These are phyloP conservation scores for Mortierella sp. DNA, from an alignment of 371 early-diverging fungal genomes.

Conservation along the genomic window DNA sequence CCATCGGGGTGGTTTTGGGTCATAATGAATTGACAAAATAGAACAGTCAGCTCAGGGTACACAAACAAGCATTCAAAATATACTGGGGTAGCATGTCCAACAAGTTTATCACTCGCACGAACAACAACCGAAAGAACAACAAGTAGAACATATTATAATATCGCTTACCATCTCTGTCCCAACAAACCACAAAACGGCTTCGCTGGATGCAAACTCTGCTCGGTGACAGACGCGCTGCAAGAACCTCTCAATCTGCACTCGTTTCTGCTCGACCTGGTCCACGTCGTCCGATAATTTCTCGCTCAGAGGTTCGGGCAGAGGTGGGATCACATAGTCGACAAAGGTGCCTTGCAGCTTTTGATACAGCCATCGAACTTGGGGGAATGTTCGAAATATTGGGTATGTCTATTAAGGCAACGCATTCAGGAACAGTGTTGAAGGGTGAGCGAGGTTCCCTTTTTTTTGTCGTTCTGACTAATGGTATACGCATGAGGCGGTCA, in stretches of 20 bases:
- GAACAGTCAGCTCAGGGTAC: not conserved
- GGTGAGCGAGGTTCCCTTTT: not conserved
- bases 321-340: slow-evolving; percentile 65
- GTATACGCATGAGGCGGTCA: not conserved
- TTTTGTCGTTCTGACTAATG: not conserved
- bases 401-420: slow-evolving; percentile 24
- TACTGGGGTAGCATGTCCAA: slow-evolving; percentile 1
- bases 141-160: too few species aligned
- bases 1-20: not conserved
- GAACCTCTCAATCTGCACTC: slow-evolving; percentile 68
- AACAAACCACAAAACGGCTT: slow-evolving; percentile 67
- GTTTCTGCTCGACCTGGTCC: slow-evolving; percentile 73
- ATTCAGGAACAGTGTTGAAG: not conserved
- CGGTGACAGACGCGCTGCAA: slow-evolving; percentile 64
- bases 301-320: slow-evolving; percentile 69
- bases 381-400: slow-evolving; percentile 70
- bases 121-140: not conserved
- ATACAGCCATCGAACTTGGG: slow-evolving; percentile 73
- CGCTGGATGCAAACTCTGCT: slow-evolving; percentile 60
- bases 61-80: not conserved
- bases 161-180: slow-evolving; percentile 74
- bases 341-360: slow-evolving; percentile 60
- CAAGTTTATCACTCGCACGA: too few species aligned
- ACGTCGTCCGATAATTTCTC: slow-evolving; percentile 69
- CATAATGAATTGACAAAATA: not conserved